Evolutionary conservation across 2,329 filamentous ascomycete genomes (phyloP).

Genomic region (Emergomyces africanus): DNA sequence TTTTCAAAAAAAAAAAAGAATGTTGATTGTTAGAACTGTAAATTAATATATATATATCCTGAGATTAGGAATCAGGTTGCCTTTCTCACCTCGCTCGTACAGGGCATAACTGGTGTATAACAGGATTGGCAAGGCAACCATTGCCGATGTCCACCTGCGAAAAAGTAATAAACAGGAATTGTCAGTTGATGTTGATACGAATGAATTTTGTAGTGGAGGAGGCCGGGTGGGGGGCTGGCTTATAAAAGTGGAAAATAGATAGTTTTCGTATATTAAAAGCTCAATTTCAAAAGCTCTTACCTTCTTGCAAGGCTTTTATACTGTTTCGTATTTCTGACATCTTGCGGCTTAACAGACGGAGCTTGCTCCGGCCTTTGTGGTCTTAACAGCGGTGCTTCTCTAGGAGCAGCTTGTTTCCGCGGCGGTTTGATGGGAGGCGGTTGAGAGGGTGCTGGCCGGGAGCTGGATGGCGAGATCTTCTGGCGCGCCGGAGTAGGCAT

Average conservation of each 20-base stretch:
- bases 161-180: neutral
- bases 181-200: neutral
- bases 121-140: conserved; percentile 17
- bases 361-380: neutral
- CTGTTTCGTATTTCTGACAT: conserved; percentile 30
- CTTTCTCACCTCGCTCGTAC: conserved; percentile 15
- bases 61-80: neutral
- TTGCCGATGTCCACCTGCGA: conserved; percentile 17
- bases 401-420: neutral
- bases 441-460: neutral
- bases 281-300: no score
- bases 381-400: neutral
- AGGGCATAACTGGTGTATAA: conserved; percentile 17
- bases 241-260: neutral
- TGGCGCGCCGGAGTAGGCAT: neutral
- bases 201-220: neutral
- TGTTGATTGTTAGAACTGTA: neutral
- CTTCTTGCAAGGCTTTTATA: conserved; percentile 27
- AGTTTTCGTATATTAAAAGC: no score
- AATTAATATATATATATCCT: no score
- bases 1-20: neutral
- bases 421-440: neutral
- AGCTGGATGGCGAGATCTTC: neutral
- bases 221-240: neutral
- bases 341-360: conserved; percentile 5